These are phyloP conservation scores for Tylopilus sp. DNA, from an alignment of 1,284 basidiomycete genomes.

Conservation along the genomic window DNA sequence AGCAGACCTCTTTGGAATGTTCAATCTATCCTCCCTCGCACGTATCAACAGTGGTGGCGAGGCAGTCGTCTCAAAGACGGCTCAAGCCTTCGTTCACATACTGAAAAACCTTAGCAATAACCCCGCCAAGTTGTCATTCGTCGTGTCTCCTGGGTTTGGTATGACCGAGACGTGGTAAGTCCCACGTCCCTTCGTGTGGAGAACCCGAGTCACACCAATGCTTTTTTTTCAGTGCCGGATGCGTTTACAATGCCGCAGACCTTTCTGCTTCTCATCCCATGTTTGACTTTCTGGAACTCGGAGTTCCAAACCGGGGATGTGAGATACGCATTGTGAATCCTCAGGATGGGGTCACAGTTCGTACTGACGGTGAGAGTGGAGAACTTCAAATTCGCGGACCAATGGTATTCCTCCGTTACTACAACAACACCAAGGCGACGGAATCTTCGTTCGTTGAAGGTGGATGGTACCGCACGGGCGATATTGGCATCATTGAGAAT, in stretches of 20 bases:
- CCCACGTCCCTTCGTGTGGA: too few relatives aligned
- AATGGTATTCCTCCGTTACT: conserved; percentile 48
- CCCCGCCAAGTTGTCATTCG: conserved; percentile 28
- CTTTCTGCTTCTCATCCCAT: conserved; percentile 7
- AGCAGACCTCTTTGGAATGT: conserved; percentile 27
- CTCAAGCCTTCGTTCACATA: conserved; percentile 43
- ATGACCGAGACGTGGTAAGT: conserved; percentile 57
- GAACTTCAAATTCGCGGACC: conserved; percentile 49
- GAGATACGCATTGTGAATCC: conserved; percentile 42
- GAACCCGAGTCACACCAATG: not conserved
- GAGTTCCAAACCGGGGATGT: conserved; percentile 24
- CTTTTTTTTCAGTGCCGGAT: conserved; percentile 44
- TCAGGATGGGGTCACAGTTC: conserved; percentile 30
- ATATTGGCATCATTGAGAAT: conserved; percentile 45
- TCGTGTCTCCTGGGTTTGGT: conserved; percentile 51
- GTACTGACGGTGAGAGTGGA: conserved; percentile 39
- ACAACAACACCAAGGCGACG: conserved; percentile 47
- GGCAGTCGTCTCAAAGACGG: conserved; percentile 49
- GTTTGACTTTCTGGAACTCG: conserved; percentile 34
- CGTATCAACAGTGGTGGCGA: conserved; percentile 49
- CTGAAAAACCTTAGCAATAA: conserved; percentile 37
- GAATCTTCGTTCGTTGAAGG: conserved; percentile 46
- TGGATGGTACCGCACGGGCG: conserved; percentile 53
- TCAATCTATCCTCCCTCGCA: conserved; percentile 45
- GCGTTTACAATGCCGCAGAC: conserved; percentile 36